A percentile compares a stretch with the other conserved stretches of the same genome.
Conservation (phyloP, 208 protist genomes). For the Naegleria fowleri region DNA sequence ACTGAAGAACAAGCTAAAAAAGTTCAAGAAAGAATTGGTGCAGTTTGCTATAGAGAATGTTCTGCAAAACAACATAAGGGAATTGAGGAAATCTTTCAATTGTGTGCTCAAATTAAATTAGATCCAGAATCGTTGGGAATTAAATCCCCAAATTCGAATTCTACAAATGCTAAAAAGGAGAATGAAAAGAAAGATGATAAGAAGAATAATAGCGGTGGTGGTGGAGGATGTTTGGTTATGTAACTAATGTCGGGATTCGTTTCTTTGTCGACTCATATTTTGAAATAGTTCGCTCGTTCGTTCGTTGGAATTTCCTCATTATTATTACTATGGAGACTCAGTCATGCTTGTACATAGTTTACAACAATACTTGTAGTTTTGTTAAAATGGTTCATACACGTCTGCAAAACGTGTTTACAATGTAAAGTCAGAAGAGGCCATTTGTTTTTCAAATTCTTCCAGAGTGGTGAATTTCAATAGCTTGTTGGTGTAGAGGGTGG, state of each 20-base stretch:
- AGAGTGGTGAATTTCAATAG: not conserved
- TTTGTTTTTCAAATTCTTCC: not conserved
- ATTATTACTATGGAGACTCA: no score
- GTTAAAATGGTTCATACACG: not conserved
- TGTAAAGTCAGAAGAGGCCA: not conserved
- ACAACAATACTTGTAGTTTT: not conserved
- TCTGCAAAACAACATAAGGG: conserved; percentile 58
- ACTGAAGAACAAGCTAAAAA: conserved; percentile 47
- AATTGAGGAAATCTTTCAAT: conserved; percentile 12
- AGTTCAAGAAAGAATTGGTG: conserved; percentile 61
- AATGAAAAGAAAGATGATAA: not conserved
- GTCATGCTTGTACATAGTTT: not conserved
- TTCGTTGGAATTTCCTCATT: no score
- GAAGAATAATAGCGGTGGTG: not conserved
- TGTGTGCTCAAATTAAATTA: not conserved
- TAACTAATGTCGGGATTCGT: no score
- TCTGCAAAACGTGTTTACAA: not conserved
- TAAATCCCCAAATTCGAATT: not conserved
- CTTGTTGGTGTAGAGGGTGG: not conserved
- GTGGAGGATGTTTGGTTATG: not conserved
- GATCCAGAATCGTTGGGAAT: not conserved
- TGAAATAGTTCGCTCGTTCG: no score
- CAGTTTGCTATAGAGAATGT: conserved; percentile 77
- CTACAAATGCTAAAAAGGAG: not conserved
- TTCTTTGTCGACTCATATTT: no score